Conservation (phyloP, 352 stramenopile genomes). For the Elongisporangium senticosum region DNA sequence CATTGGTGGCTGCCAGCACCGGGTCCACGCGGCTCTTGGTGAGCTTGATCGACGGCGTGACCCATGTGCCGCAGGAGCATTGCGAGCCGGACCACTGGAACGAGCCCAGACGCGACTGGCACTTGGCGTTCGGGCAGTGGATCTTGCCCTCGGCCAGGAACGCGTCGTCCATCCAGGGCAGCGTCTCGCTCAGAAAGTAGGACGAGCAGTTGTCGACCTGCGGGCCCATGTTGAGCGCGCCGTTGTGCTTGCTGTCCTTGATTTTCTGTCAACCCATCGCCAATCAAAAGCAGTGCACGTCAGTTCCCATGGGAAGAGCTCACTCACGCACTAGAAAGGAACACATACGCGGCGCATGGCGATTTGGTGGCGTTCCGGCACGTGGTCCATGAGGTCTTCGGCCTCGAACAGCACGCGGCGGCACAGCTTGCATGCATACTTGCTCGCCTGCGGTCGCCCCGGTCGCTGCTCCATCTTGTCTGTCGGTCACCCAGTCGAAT, state of each 20-base stretch:
- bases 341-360: constrained; percentile 34
- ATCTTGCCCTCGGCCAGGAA: constrained; percentile 64
- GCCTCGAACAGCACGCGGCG: constrained; percentile 60
- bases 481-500: constrained; percentile 1
- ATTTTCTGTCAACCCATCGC: constrained; percentile 28
- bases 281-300: constrained; percentile 1
- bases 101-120: constrained; percentile 57
- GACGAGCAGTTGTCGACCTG: constrained; percentile 48
- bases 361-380: constrained; percentile 66
- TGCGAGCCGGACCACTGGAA: constrained; percentile 77
- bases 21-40: constrained; percentile 74
- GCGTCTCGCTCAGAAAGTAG: constrained; percentile 61
- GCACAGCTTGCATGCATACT: constrained; percentile 72
- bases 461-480: constrained; percentile 6
- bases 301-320: not conserved
- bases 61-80: constrained; percentile 79
- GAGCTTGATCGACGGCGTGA: constrained; percentile 79
- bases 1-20: constrained; percentile 15
- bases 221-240: constrained; percentile 13
- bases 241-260: constrained; percentile 62
- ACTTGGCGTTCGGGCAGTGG: constrained; percentile 61
- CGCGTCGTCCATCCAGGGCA: constrained; percentile 70
- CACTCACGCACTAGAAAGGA: not conserved
- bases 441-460: constrained; percentile 3
- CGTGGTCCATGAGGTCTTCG: constrained; percentile 46